Evolutionary conservation across 805 yeast genomes (phyloP).

Genomic region (Yamadazyma paraphyllophila): DNA sequence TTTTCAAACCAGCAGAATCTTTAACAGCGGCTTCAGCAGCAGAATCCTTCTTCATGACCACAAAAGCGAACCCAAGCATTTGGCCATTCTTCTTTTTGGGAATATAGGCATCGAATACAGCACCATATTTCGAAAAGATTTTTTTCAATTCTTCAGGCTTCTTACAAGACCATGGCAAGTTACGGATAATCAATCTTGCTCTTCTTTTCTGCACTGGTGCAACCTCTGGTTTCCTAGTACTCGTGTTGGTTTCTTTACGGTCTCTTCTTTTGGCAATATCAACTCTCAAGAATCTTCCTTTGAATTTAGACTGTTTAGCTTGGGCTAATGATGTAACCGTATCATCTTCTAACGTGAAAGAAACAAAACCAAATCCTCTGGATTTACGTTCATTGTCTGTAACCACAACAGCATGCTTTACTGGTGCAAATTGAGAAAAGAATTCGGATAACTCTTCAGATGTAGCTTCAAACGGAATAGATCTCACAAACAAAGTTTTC

Average conservation of each 20-base stretch:
- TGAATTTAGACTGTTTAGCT: conserved; percentile 63
- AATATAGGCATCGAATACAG: conserved; percentile 82
- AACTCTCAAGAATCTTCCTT: conserved; percentile 64
- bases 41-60: conserved; percentile 76
- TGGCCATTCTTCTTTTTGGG: conserved; percentile 86
- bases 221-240: conserved; percentile 8
- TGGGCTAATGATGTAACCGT: conserved; percentile 70
- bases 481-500: conserved; percentile 78
- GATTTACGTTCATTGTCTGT: conserved; percentile 73
- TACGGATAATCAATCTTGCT: conserved; percentile 84
- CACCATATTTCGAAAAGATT: conserved; percentile 74
- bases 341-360: conserved; percentile 83
- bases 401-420: conserved; percentile 91
- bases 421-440: conserved; percentile 91
- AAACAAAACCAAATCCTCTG: conserved; percentile 94
- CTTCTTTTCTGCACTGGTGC: conserved; percentile 68
- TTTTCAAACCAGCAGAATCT: conserved; percentile 68
- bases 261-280: conserved; percentile 93
- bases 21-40: conserved; percentile 83
- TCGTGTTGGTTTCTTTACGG: conserved; percentile 44
- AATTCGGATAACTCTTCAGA: conserved; percentile 77
- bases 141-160: conserved; percentile 69
- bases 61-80: conserved; percentile 94
- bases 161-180: conserved; percentile 94
- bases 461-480: conserved; percentile 78